Base-by-base conservation (phyloP, 352 stramenopile species). In the Phytophthora megakarya region DNA sequence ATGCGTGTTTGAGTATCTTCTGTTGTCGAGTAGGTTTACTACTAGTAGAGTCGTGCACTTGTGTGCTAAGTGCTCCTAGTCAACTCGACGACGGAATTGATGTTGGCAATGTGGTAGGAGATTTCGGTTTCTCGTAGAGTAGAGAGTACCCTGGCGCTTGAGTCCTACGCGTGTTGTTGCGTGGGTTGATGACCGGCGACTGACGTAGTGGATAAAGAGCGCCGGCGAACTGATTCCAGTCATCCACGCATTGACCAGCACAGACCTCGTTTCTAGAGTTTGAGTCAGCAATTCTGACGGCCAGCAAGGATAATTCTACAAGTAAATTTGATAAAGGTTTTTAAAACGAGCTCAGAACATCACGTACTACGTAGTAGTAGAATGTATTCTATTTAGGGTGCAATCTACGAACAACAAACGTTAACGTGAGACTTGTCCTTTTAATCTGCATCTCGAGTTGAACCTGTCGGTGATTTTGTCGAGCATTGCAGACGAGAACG, bases 41-140 rank as follows among this genome's bases (percentile, higher is more conserved):
- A n/a, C n/a, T n/a, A n/a, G 5, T 32, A 10, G 26, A 18, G 28
- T 26, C n/a, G 28, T 53, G 19, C 26, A 21, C 19, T 23, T 51
- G 45, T 51, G 45, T 39, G 28, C 26, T 32, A 32, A 32, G 5
- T 43, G 18, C 7, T 48, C 21, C 12, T 28, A 4, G 18, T 26
- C 39, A 19, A 26, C 18, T 18, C 10, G 19, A 40, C n/a, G 52
- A 38, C 42, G 19, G 22, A 30, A 55, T 42, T 16, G 3, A 57
- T 8, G 35, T 13, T 28, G 22, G n/a, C 10, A 21, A 19, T 23
- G 30, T 32, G 18, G 48, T 23, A 16, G n/a, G 33, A 22, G 23
- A n/a, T 33, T 60, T 55, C 54, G 54, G 54, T 63, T 55, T 63
- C 54, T 55, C 32, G 32, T 22, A 25, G 33, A 38, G 10, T 8